phyloP scores from a whole-genome alignment of 2,329 filamentous ascomycete species.

The Zymoseptoria tritici region DNA sequence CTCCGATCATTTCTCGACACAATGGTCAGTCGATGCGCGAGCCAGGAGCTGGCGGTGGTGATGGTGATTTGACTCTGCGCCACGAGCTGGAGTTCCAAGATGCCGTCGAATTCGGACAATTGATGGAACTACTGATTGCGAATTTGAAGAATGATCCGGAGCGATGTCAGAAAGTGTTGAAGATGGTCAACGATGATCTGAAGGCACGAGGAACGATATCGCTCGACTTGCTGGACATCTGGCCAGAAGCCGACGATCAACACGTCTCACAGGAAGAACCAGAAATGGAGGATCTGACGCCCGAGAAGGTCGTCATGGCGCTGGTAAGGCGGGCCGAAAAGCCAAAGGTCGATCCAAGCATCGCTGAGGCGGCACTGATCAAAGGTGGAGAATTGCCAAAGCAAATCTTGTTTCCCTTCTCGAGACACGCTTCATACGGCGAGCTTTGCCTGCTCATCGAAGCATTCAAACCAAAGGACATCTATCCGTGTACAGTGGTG shows the following conservation, averaged over 20 bases:
- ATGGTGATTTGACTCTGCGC: constrained; percentile 62
- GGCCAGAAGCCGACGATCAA: constrained; percentile 12
- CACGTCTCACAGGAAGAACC: constrained; percentile 32
- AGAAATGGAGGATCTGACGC: constrained; percentile 39
- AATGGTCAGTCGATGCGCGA: constrained; percentile 62
- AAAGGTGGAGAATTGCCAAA: constrained; percentile 15
- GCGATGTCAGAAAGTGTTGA: constrained; percentile 29
- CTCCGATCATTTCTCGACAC: constrained; percentile 63
- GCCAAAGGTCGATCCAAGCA: constrained; percentile 14
- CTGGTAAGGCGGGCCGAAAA: constrained; percentile 24
- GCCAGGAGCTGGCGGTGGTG: constrained; percentile 69
- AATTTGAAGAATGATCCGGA: constrained; percentile 31
- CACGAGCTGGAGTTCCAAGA: constrained; percentile 58
- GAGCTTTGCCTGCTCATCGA: constrained; percentile 67
- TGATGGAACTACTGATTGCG: constrained; percentile 40
- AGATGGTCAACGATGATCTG: constrained; percentile 27
- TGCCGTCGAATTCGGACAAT: constrained; percentile 40
- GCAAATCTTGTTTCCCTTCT: constrained; percentile 64
- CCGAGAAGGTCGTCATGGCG: constrained; percentile 25
- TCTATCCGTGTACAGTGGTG: constrained; percentile 73
- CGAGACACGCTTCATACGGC: constrained; percentile 77
- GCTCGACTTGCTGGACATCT: constrained; percentile 20
- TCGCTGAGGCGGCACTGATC: background rate
- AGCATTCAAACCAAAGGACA: constrained; percentile 63
- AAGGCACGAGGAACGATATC: constrained; percentile 14